Evolutionary conservation across 768 basidiomycete genomes (phyloP).

Genomic region (Nidula microcarpa): DNA sequence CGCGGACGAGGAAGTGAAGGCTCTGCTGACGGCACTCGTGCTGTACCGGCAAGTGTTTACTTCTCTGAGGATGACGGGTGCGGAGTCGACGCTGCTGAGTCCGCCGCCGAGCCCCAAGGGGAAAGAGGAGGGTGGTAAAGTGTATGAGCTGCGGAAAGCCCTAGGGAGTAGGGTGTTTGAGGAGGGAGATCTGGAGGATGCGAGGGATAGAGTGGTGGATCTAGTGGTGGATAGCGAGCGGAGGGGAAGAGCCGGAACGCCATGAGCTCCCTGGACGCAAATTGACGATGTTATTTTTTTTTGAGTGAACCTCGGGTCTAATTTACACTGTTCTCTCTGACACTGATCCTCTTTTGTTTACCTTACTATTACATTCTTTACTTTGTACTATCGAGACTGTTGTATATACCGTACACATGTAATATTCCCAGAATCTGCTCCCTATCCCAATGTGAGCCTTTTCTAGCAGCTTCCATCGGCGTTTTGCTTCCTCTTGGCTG

Average conservation of each 20-base stretch:
- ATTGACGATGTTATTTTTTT: too few species aligned
- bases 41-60: conserved; percentile 63
- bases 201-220: conserved; percentile 74
- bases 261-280: background rate
- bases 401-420: too few species aligned
- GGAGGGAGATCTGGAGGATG: conserved; percentile 56
- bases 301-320: too few species aligned
- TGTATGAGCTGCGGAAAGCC: conserved; percentile 44
- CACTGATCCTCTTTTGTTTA: too few species aligned
- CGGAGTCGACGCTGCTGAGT: conserved; percentile 40
- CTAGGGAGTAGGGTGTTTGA: conserved; percentile 51
- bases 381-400: too few species aligned
- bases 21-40: conserved; percentile 56
- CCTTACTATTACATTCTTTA: too few species aligned
- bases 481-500: too few species aligned
- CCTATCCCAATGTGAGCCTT: too few species aligned
- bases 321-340: too few species aligned
- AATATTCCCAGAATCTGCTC: too few species aligned
- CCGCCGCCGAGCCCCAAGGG: conserved; percentile 53
- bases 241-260: conserved; percentile 12
- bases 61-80: conserved; percentile 6
- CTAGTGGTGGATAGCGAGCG: conserved; percentile 49
- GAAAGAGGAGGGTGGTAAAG: conserved; percentile 20
- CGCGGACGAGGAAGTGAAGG: conserved; percentile 42
- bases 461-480: too few species aligned